A percentile compares a stretch with the other conserved stretches of the same genome.
These are phyloP conservation scores for Penicillium sp. DNA, from an alignment of 2,329 filamentous ascomycete genomes.

Conservation along the genomic window DNA sequence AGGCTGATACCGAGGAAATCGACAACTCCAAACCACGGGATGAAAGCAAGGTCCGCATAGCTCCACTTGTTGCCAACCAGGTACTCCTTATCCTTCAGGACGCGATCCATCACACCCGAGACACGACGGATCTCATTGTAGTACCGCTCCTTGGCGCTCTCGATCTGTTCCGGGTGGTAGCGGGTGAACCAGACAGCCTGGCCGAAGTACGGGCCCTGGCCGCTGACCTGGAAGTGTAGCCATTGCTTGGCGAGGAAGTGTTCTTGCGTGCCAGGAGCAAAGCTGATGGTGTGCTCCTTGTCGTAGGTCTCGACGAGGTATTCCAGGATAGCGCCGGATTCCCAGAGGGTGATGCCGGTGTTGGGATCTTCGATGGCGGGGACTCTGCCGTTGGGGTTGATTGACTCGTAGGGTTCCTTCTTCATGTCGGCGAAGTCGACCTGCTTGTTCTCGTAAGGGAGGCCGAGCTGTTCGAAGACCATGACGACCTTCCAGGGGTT, in stretches of 20 bases:
- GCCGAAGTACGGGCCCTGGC: constrained; percentile 57
- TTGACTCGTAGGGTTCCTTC: constrained; percentile 27
- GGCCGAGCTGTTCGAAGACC: constrained; percentile 35
- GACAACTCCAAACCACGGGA: constrained; percentile 38
- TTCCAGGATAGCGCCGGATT: constrained; percentile 51
- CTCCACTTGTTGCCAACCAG: constrained; percentile 50
- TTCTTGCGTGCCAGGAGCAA: constrained; percentile 37
- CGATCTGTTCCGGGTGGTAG: constrained; percentile 50
- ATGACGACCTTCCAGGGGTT: constrained; percentile 41
- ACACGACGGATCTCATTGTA: constrained; percentile 51
- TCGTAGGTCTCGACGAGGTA: constrained; percentile 54
- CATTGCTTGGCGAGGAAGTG: constrained; percentile 48
- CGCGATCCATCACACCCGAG: constrained; percentile 48
- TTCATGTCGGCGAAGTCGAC: constrained; percentile 35
- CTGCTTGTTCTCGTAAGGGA: constrained; percentile 32
- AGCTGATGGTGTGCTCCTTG: constrained; percentile 42
- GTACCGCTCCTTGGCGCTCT: constrained; percentile 51
- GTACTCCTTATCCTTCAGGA: constrained; percentile 42
- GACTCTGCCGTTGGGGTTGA: constrained; percentile 42
- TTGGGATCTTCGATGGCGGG: constrained; percentile 43
- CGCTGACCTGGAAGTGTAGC: constrained; percentile 52
- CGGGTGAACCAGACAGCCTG: constrained; percentile 51
- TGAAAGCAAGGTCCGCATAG: constrained; percentile 49
- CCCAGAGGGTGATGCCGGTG: constrained; percentile 47
- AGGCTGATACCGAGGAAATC: constrained; percentile 26